A percentile compares a stretch with the other conserved stretches of the same genome.
These are phyloP conservation scores for Ammopiptanthus mongolicus DNA, from an alignment of 306 rosid genomes.

Conservation along the genomic window DNA sequence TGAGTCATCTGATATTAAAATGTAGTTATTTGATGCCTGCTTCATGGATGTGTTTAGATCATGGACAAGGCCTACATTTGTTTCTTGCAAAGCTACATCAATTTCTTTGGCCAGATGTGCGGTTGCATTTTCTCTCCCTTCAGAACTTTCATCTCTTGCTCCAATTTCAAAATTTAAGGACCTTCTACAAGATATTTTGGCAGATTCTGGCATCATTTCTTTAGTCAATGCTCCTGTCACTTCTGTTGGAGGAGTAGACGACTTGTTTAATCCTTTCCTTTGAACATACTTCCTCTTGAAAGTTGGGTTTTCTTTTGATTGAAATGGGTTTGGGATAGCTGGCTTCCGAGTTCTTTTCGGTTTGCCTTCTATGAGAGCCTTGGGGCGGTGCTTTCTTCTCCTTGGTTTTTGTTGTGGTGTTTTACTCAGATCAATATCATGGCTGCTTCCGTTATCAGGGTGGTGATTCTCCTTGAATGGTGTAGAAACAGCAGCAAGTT, in stretches of 20 bases:
- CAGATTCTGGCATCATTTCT: slow-evolving; percentile 12
- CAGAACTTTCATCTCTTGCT: slow-evolving; percentile 11
- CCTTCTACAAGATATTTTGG: slow-evolving; percentile 47
- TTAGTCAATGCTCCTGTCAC: slow-evolving; percentile 20
- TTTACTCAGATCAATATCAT: slow-evolving; percentile 26
- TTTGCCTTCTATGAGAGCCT: slow-evolving; percentile 71
- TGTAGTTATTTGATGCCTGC: slow-evolving; percentile 10
- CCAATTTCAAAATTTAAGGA: slow-evolving; percentile 40
- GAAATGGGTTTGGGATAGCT: slow-evolving; percentile 36
- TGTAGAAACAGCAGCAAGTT: slow-evolving; percentile 30
- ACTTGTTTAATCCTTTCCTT: slow-evolving; percentile 35
- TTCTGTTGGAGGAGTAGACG: slow-evolving; percentile 29
- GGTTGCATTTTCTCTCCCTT: slow-evolving; percentile 15
- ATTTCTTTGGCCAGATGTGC: not conserved
- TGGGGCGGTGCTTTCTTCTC: slow-evolving; percentile 79
- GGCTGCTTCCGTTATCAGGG: slow-evolving; percentile 29
- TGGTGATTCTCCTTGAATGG: slow-evolving; percentile 33
- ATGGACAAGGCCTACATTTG: slow-evolving; percentile 2
- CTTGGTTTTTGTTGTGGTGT: slow-evolving; percentile 49
- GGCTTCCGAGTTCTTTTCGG: slow-evolving; percentile 45
- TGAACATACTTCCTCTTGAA: slow-evolving; percentile 60
- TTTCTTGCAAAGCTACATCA: not conserved
- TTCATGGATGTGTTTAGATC: slow-evolving; percentile 4
- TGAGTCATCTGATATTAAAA: not conserved
- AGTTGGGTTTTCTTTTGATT: slow-evolving; percentile 37